Percentiles rank a stretch among this genome's conserved stretches.
phyloP scores from a whole-genome alignment of 306 rosid genomes.

The Castanospermum australe region DNA sequence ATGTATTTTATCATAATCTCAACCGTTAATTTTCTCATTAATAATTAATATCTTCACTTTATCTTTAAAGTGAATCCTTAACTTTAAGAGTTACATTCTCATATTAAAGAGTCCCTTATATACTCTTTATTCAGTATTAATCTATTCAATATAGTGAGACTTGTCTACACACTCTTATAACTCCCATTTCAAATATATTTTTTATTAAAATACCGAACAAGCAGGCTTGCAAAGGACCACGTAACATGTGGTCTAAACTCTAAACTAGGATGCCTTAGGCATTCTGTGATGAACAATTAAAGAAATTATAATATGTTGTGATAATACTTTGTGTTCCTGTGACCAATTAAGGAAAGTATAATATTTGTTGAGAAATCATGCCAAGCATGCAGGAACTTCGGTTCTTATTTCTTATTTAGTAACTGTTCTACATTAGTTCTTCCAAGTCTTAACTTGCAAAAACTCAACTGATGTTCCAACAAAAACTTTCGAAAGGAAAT shows the following conservation, averaged over 20 bases:
- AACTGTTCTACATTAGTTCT: conserved; percentile 1
- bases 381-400: background rate
- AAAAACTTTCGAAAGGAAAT: conserved; percentile 68
- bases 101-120: too few species aligned
- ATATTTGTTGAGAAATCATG: background rate
- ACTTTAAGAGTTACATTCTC: too few species aligned
- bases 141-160: too few species aligned
- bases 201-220: background rate
- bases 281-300: too few species aligned
- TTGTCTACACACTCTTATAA: too few species aligned
- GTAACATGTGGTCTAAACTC: conserved; percentile 73
- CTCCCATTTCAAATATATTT: too few species aligned
- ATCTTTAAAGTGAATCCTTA: too few species aligned
- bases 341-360: conserved; percentile 71
- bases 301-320: too few species aligned
- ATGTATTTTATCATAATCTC: too few species aligned
- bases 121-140: too few species aligned
- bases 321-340: conserved; percentile 64
- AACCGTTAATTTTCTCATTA: too few species aligned
- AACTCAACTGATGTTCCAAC: conserved; percentile 73
- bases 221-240: conserved; percentile 62
- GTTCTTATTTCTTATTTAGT: conserved; percentile 9
- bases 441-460: conserved; percentile 71
- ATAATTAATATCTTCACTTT: too few species aligned
- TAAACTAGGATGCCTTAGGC: conserved; percentile 69